Conservation (phyloP, 73 alveolate genomes). For the Loxodes magnus region DNA sequence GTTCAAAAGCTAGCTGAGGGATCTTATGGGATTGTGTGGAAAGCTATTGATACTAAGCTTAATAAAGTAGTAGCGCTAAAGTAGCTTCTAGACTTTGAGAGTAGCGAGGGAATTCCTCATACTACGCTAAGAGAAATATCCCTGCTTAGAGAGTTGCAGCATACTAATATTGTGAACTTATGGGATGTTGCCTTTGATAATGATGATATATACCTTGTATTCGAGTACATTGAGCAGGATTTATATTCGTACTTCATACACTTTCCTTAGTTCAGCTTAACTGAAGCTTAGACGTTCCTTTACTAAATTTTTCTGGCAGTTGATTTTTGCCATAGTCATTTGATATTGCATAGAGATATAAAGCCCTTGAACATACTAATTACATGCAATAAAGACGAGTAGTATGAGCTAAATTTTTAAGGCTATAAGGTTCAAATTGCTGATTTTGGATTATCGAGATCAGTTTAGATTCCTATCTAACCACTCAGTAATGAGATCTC, state of each 20-base stretch:
- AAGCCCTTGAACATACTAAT: slow-evolving; percentile 74
- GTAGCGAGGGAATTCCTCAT: slow-evolving; percentile 57
- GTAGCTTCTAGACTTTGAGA: slow-evolving; percentile 38
- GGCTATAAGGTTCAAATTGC: no score
- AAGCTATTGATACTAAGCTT: slow-evolving; percentile 4
- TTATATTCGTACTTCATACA: slow-evolving; percentile 56
- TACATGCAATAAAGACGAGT: slow-evolving; percentile 45
- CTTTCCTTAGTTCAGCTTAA: background rate
- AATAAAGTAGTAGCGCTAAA: slow-evolving; percentile 29
- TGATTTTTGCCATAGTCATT: slow-evolving; percentile 55
- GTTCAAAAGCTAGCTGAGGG: slow-evolving; percentile 45
- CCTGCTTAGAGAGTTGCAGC: slow-evolving; percentile 42
- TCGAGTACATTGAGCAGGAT: slow-evolving; percentile 72
- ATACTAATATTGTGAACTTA: slow-evolving; percentile 48
- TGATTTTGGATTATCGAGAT: no score
- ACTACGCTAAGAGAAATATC: slow-evolving; percentile 60
- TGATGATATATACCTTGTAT: slow-evolving; percentile 66
- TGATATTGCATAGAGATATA: slow-evolving; percentile 81
- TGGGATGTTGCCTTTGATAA: slow-evolving; percentile 53
- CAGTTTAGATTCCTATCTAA: no score
- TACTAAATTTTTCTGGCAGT: slow-evolving; percentile 82
- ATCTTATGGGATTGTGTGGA: slow-evolving; percentile 9
- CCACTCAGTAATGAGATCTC: no score
- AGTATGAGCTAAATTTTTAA: no score
- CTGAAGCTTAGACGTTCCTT: slow-evolving; percentile 29